Base-by-base conservation (phyloP, 2,329 filamentous ascomycete genomes). In the Rutstroemia sp. region DNA sequence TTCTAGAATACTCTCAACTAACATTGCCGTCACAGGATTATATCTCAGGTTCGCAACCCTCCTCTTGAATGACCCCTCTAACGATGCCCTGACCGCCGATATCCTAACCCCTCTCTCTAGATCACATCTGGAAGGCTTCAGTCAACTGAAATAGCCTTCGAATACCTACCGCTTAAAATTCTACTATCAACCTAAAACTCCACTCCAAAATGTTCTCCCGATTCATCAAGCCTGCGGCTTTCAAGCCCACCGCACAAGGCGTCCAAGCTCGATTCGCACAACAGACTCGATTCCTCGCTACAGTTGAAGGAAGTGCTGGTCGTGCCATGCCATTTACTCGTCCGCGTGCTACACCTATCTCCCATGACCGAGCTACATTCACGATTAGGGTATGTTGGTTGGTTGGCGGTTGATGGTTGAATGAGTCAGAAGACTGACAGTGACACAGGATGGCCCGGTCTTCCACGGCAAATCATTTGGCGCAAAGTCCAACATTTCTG, bases 391-490 rank as follows among this genome's bases (percentile, higher is more conserved):
- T 90, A 78, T 55, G 82, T 48, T 7, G 49, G 51, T 49, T 58
- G 47, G 39, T 38, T 16, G 19, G 14, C 39, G 19, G 27, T 10
- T 41, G 14, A 23, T 9, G 16, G 3, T 6, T 4, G 10, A 23
- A 48, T 16, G 34, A 23, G 37, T 30, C 21, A 37, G 54, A 58
- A 49, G 23, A 60, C 65, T 69, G 66, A 71, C 67, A 61, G 27
- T 69, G 23, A 59, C 53, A 60, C 69, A 91, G 85, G 90, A 96
- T 77, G 94, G 94, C 60, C 94, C 94, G 46, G 87, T 97, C 70
- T 97, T 96, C 79, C 89, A 90, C 67, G 94, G 94, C 71, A 96
- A 89, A 71, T 95, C 92, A 58, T 99, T 97, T 68, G 94, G 94
- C 68, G 94, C 94, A 70, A 94, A 95, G 73, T 83, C 88, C 72